Conservation (phyloP, 2,329 filamentous ascomycete species). For the Neonectria sp. region DNA sequence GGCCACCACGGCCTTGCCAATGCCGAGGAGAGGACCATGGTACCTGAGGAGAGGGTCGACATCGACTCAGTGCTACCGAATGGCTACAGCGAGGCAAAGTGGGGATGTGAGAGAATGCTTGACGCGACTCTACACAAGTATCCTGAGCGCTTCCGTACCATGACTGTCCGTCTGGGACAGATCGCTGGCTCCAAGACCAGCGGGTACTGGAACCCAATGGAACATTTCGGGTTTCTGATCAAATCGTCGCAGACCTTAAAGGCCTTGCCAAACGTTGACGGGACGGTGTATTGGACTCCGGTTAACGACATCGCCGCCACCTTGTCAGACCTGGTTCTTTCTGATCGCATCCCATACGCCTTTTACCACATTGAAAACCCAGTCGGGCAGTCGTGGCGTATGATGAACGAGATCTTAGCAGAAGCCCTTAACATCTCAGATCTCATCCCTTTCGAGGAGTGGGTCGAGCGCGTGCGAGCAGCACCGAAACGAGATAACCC, state of each 20-base stretch:
- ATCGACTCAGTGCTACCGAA: constrained; percentile 24
- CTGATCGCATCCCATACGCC: constrained; percentile 1
- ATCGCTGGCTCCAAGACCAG: constrained; percentile 43
- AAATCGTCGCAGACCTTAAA: constrained; percentile 40
- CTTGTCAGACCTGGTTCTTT: constrained; percentile 16
- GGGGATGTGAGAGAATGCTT: constrained; percentile 42
- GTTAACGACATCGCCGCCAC: constrained; percentile 23
- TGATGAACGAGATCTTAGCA: constrained; percentile 19
- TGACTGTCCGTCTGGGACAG: constrained; percentile 41
- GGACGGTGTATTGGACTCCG: constrained; percentile 17
- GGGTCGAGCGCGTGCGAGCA: constrained; percentile 14
- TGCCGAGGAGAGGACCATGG: background rate
- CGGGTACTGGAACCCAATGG: constrained; percentile 44
- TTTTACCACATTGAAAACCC: constrained; percentile 28
- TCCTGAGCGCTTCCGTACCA: constrained; percentile 35
- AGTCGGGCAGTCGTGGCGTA: constrained; percentile 18
- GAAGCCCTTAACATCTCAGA: constrained; percentile 12
- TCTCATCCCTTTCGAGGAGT: constrained; percentile 21
- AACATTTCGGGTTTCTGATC: constrained; percentile 43
- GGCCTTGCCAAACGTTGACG: constrained; percentile 30
- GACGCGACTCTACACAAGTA: constrained; percentile 41
- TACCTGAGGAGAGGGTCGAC: constrained; percentile 13
- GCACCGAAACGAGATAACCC: constrained; percentile 19
- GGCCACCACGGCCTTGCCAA: constrained; percentile 13
- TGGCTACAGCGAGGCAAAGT: constrained; percentile 42